phyloP scores from a whole-genome alignment of 805 yeast species.

The Komagataella mondaviorum region DNA sequence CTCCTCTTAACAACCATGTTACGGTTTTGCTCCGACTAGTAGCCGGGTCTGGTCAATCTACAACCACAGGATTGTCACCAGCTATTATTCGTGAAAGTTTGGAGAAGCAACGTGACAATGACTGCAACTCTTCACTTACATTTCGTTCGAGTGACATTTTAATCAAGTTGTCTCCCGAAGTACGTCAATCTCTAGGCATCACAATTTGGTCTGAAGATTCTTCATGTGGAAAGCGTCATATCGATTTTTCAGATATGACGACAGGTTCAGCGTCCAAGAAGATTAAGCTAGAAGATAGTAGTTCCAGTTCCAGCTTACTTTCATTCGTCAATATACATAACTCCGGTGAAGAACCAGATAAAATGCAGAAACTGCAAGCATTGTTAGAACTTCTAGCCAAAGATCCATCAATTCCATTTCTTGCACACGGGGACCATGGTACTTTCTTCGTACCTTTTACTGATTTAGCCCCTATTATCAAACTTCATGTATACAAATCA shows the following conservation, averaged over 20 bases:
- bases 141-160: neutral
- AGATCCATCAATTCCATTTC: slow-evolving; percentile 39
- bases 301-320: slow-evolving; percentile 1
- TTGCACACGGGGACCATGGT: slow-evolving; percentile 43
- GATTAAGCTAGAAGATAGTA: slow-evolving; percentile 15
- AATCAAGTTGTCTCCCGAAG: neutral
- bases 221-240: neutral
- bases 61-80: slow-evolving; percentile 19
- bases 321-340: neutral
- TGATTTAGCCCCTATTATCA: slow-evolving; percentile 29
- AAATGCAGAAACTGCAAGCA: slow-evolving; percentile 14
- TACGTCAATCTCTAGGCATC: neutral
- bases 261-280: slow-evolving; percentile 5
- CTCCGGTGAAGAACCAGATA: neutral
- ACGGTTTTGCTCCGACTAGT: neutral
- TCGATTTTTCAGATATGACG: neutral
- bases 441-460: slow-evolving; percentile 51
- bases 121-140: slow-evolving; percentile 11
- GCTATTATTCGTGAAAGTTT: neutral
- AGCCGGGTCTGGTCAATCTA: slow-evolving; percentile 11
- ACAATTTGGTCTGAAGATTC: neutral
- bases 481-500: slow-evolving; percentile 39
- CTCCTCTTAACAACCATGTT: slow-evolving; percentile 4
- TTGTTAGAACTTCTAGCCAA: slow-evolving; percentile 60
- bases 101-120: slow-evolving; percentile 4